Evolutionary conservation across 2,329 filamentous ascomycete species (phyloP).

Genomic region (Fusarium graminum): DNA sequence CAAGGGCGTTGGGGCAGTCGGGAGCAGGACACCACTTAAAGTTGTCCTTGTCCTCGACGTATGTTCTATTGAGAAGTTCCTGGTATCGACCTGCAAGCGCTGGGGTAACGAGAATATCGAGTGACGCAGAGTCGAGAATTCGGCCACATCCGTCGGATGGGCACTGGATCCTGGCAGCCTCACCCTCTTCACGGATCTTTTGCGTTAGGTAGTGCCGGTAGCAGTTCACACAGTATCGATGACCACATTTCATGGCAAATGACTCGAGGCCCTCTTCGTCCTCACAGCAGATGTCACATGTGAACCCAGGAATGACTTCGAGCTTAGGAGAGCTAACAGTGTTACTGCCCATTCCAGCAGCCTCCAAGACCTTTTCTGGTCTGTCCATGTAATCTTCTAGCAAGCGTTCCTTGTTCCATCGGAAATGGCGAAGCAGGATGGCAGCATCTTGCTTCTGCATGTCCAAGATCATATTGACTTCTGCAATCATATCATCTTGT

Average conservation of each 20-base stretch:
- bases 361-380: constrained; percentile 82
- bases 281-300: constrained; percentile 96
- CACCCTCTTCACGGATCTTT: constrained; percentile 95
- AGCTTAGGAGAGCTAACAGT: constrained; percentile 74
- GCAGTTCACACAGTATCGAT: constrained; percentile 93
- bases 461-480: constrained; percentile 92
- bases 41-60: constrained; percentile 95
- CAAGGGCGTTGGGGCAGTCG: constrained; percentile 94
- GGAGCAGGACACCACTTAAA: constrained; percentile 98
- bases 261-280: constrained; percentile 81
- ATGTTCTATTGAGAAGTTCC: constrained; percentile 89
- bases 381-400: constrained; percentile 98
- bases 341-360: constrained; percentile 81
- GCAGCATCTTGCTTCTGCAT: constrained; percentile 90
- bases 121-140: constrained; percentile 89
- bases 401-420: constrained; percentile 96
- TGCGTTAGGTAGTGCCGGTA: constrained; percentile 91
- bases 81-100: constrained; percentile 77
- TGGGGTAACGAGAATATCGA: constrained; percentile 78
- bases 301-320: constrained; percentile 79
- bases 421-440: constrained; percentile 87
- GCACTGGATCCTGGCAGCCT: constrained; percentile 94
- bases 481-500: constrained; percentile 86
- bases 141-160: constrained; percentile 88
- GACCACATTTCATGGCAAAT: constrained; percentile 95